Evolutionary conservation across 129 eudicot species (phyloP).

Genomic region (Silybum marianum): DNA sequence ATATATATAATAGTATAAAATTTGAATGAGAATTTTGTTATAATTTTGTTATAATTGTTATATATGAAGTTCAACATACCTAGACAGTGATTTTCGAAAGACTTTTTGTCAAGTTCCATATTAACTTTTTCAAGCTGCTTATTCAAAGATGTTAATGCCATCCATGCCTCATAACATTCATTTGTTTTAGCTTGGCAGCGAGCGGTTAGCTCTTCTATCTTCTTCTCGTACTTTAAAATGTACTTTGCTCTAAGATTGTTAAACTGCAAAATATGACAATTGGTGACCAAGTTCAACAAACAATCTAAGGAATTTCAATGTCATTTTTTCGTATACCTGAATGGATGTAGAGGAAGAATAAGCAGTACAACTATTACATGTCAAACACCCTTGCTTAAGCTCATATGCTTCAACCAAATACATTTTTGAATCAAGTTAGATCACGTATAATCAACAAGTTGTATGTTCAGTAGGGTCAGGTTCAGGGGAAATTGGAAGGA

Average conservation of each 20-base stretch:
- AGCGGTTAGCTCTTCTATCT: slow-evolving; percentile 42
- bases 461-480: background rate
- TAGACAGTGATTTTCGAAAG: slow-evolving; percentile 33
- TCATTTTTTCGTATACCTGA: slow-evolving; percentile 19
- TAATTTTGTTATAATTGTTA: no score
- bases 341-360: slow-evolving; percentile 13
- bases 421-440: slow-evolving; percentile 3
- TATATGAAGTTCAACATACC: no score
- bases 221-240: slow-evolving; percentile 45
- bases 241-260: slow-evolving; percentile 19
- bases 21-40: no score
- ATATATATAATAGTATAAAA: no score
- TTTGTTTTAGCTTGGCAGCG: slow-evolving; percentile 37
- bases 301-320: background rate
- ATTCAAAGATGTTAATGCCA: slow-evolving; percentile 39
- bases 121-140: slow-evolving; percentile 39
- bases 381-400: slow-evolving; percentile 17
- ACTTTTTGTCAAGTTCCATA: slow-evolving; percentile 42
- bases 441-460: background rate
- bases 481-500: no score
- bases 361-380: slow-evolving; percentile 28
- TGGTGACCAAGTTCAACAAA: background rate
- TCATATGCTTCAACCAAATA: slow-evolving; percentile 9
- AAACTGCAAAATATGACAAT: slow-evolving; percentile 14
- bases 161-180: slow-evolving; percentile 55